phyloP scores from a whole-genome alignment of 2,329 filamentous ascomycete genomes.

The Colletotrichum cordylinicola region DNA sequence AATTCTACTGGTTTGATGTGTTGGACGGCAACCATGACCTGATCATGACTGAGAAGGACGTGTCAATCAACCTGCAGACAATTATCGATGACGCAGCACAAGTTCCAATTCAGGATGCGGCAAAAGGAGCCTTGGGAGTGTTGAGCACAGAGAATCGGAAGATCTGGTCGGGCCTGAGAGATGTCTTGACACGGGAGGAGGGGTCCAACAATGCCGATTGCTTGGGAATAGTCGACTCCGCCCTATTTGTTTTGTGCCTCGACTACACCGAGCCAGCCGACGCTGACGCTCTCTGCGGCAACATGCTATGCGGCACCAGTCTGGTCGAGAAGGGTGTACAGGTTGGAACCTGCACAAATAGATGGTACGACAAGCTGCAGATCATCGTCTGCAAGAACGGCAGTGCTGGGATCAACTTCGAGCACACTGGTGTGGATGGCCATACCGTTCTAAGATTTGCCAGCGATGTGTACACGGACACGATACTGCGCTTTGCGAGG shows the following conservation, averaged over 20 bases:
- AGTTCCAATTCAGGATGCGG: conserved; percentile 89
- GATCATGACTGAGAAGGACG: conserved; percentile 96
- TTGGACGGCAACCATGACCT: conserved; percentile 92
- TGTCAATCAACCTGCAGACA: conserved; percentile 88
- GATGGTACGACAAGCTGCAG: conserved; percentile 99
- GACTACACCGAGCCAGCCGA: conserved; percentile 89
- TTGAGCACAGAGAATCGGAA: conserved; percentile 96
- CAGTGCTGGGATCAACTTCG: conserved; percentile 98
- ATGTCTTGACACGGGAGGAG: conserved; percentile 84
- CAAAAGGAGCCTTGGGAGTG: conserved; percentile 93
- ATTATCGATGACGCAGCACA: conserved; percentile 91
- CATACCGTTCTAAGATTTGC: conserved; percentile 97
- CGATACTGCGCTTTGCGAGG: conserved; percentile 91
- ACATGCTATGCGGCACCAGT: conserved; percentile 97
- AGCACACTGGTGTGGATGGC: conserved; percentile 96
- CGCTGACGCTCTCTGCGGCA: conserved; percentile 88
- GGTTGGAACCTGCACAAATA: conserved; percentile 95
- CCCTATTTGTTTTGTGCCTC: conserved; percentile 89
- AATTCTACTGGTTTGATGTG: conserved; percentile 99
- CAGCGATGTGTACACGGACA: conserved; percentile 96
- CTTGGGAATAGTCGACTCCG: conserved; percentile 92
- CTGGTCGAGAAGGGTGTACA: conserved; percentile 92
- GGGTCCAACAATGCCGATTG: conserved; percentile 96
- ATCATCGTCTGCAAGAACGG: conserved; percentile 99
- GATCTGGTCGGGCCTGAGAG: conserved; percentile 89